Evolutionary conservation across 2,329 filamentous ascomycete species (phyloP).

Genomic region (Phoma sp.): DNA sequence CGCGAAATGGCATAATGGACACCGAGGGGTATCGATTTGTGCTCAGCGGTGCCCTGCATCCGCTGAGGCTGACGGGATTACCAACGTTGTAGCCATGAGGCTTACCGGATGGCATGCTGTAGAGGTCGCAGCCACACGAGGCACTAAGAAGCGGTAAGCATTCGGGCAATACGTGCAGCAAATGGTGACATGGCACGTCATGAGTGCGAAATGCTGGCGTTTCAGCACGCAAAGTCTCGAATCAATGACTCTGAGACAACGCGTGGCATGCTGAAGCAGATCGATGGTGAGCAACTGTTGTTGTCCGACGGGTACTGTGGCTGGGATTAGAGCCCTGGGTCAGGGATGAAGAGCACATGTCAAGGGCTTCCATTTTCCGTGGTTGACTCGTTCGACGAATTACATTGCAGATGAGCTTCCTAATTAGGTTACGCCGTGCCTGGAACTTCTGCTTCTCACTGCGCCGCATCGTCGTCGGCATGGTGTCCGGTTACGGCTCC

Average conservation of each 20-base stretch:
- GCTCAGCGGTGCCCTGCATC: too few species aligned
- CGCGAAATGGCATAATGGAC: background rate
- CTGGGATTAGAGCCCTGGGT: constrained; percentile 1
- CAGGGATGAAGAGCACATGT: constrained; percentile 13
- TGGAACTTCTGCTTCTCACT: background rate
- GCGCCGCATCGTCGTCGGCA: background rate
- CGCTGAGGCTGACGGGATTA: constrained; percentile 3
- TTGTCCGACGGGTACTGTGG: constrained; percentile 12
- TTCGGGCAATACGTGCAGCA: constrained; percentile 14
- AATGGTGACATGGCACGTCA: constrained; percentile 25
- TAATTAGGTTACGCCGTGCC: constrained; percentile 14
- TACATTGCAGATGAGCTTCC: constrained; percentile 27
- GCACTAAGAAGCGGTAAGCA: constrained; percentile 7
- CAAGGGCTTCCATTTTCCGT: background rate
- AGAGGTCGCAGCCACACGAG: background rate
- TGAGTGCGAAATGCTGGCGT: constrained; percentile 20
- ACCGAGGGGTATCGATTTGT: constrained; percentile 14
- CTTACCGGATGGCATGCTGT: constrained; percentile 1
- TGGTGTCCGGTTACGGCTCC: constrained; percentile 9
- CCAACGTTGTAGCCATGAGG: background rate
- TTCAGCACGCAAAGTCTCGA: constrained; percentile 22
- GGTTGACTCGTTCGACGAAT: constrained; percentile 22
- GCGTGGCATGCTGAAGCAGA: constrained; percentile 19
- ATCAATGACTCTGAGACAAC: constrained; percentile 23
- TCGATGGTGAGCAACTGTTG: background rate